Conservation (phyloP, 768 basidiomycete genomes). For the Cantharellus cinnabarinus region DNA sequence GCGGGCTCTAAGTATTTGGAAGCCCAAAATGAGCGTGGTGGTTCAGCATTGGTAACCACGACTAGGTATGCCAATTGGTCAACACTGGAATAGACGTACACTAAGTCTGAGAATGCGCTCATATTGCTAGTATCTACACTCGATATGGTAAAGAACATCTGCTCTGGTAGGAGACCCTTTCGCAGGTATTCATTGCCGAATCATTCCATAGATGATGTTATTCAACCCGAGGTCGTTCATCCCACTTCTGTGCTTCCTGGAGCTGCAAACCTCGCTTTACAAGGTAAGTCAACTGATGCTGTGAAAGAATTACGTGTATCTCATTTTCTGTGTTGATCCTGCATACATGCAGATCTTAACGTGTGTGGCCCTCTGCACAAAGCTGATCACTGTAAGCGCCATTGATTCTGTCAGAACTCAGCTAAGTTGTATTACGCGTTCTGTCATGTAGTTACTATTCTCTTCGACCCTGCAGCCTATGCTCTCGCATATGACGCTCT, state of each 20-base stretch:
- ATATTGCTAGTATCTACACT: constrained; percentile 8
- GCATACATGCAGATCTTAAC: constrained; percentile 1
- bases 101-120: no score
- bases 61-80: not conserved
- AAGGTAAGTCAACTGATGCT: not conserved
- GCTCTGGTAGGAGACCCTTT: not conserved
- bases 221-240: constrained; percentile 11
- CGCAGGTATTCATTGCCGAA: not conserved
- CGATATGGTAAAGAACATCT: not conserved
- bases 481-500: constrained; percentile 11
- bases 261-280: constrained; percentile 5
- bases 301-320: not conserved
- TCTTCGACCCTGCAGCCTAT: constrained; percentile 12
- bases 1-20: constrained; percentile 11
- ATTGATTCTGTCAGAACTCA: not conserved
- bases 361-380: constrained; percentile 8
- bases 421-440: not conserved
- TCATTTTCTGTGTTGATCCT: not conserved
- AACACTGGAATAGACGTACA: no score
- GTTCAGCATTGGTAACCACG: constrained; percentile 13
- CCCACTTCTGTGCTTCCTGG: constrained; percentile 10
- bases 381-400: constrained; percentile 7
- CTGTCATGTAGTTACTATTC: constrained; percentile 7
- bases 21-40: constrained; percentile 11
- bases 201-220: constrained; percentile 11